phyloP scores from a whole-genome alignment of 371 early-diverging fungal species.

The Paraphysoderma sedebokerense region DNA sequence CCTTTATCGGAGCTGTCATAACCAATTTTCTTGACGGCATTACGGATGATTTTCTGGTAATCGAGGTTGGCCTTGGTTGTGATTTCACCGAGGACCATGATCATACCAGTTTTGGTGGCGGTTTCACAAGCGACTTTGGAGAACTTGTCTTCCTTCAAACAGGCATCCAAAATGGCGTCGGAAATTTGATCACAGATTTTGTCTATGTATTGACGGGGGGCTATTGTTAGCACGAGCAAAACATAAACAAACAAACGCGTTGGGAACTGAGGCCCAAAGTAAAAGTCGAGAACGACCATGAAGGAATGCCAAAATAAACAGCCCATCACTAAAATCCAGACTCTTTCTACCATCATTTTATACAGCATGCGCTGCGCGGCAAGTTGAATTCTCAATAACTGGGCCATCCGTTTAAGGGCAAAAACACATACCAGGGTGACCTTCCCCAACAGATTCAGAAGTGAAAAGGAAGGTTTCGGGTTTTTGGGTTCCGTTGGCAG shows the following conservation, averaged over 20 bases:
- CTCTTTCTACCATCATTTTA: no score
- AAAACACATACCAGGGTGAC: constrained; percentile 90
- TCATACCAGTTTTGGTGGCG: constrained; percentile 97
- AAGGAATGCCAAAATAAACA: no score
- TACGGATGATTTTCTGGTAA: constrained; percentile 95
- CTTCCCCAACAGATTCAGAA: constrained; percentile 98
- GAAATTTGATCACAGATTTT: constrained; percentile 99
- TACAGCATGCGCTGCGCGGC: no score
- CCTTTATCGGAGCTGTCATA: constrained; percentile 94
- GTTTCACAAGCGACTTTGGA: constrained; percentile 99
- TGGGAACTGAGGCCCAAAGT: no score
- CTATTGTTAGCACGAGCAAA: no score
- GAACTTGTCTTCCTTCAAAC: constrained; percentile 84
- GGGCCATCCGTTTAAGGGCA: no score
- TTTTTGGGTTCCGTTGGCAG: no score
- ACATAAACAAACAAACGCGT: no score
- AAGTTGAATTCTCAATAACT: no score
- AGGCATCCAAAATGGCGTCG: constrained; percentile 98
- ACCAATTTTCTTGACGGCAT: constrained; percentile 94
- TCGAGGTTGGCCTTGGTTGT: constrained; percentile 92
- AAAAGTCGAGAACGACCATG: no score
- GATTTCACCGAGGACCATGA: constrained; percentile 99
- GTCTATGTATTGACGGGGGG: no score
- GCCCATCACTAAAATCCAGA: no score
- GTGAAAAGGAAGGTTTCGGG: constrained; percentile 95